Percentiles rank a stretch among this genome's conserved stretches.
Conservation (phyloP, 2,329 filamentous ascomycete genomes). For the Orbilia oligospora region DNA sequence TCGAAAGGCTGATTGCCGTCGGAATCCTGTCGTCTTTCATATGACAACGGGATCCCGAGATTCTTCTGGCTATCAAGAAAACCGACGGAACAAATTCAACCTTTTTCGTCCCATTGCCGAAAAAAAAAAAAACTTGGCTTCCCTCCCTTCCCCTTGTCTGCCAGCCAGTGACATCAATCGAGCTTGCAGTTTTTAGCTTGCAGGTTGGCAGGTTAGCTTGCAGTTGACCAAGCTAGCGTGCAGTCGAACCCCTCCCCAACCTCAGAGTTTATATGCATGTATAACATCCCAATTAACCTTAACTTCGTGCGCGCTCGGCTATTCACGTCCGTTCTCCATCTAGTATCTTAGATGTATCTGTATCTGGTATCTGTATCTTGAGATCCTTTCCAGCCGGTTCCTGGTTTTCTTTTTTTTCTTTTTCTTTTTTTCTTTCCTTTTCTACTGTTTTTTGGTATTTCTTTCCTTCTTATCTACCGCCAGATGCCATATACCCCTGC, state of each 20-base stretch:
- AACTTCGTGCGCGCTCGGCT: slow-evolving; percentile 21
- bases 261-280: slow-evolving; percentile 8
- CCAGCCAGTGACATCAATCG: slow-evolving; percentile 54
- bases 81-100: slow-evolving; percentile 17
- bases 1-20: neutral
- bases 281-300: slow-evolving; percentile 39
- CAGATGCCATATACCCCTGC: slow-evolving; percentile 8
- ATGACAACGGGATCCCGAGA: slow-evolving; percentile 42
- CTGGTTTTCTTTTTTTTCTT: neutral
- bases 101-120: slow-evolving; percentile 58
- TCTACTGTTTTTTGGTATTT: no score
- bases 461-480: slow-evolving; percentile 33
- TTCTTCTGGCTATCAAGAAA: slow-evolving; percentile 24
- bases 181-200: neutral
- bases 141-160: slow-evolving; percentile 12
- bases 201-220: no score
- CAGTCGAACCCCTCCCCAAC: slow-evolving; percentile 27
- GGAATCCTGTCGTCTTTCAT: slow-evolving; percentile 35
- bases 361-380: slow-evolving; percentile 14
- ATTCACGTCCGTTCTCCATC: slow-evolving; percentile 42
- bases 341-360: slow-evolving; percentile 22
- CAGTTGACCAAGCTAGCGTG: no score
- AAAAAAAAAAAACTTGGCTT: slow-evolving; percentile 9
- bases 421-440: neutral
- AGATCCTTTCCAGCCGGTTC: slow-evolving; percentile 3